Conservation (phyloP, 257 asterid genomes). For the Nicotiana noctiflora region DNA sequence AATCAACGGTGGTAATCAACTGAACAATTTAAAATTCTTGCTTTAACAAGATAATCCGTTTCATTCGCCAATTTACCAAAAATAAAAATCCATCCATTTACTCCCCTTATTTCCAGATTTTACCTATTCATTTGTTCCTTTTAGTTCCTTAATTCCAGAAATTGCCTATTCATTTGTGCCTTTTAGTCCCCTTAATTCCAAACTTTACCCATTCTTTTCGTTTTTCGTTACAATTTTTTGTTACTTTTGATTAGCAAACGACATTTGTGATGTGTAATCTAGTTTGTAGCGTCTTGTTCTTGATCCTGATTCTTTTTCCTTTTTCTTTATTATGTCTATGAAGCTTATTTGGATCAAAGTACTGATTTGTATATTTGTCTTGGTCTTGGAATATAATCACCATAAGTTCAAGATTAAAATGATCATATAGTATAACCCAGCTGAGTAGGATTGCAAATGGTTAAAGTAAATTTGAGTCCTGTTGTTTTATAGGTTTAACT, state of each 20-base stretch:
- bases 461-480: not conserved
- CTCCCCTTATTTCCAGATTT: not conserved
- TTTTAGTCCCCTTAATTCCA: too few species aligned
- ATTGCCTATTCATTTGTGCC: not conserved
- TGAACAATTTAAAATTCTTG: not conserved
- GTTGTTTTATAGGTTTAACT: too few species aligned
- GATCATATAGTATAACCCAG: not conserved
- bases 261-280: not conserved
- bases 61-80: not conserved
- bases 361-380: not conserved
- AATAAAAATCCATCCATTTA: slow-evolving; percentile 3
- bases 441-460: not conserved
- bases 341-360: not conserved
- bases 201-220: not conserved
- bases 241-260: not conserved
- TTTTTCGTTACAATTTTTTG: not conserved
- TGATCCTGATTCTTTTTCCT: not conserved
- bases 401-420: not conserved
- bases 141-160: not conserved
- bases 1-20: not conserved
- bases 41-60: not conserved
- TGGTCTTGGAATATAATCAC: not conserved
- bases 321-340: not conserved
- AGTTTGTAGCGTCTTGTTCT: not conserved
- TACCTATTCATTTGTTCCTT: not conserved